These are phyloP conservation scores for Phytophthora capsici DNA, from an alignment of 352 stramenopile species.

Conservation along the genomic window DNA sequence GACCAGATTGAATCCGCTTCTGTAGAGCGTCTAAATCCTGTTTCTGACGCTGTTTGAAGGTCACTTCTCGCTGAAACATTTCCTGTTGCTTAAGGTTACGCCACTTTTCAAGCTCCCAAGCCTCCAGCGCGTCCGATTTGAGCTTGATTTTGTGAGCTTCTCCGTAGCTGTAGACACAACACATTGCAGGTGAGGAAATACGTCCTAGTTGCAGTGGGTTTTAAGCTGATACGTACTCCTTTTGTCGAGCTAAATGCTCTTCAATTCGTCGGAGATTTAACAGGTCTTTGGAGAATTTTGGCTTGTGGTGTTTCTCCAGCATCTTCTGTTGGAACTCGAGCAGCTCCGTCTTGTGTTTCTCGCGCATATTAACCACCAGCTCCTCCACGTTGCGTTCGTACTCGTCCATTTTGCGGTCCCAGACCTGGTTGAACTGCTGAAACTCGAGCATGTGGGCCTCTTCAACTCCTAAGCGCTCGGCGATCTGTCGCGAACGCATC, in stretches of 20 bases:
- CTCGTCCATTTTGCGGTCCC: slow-evolving; percentile 96
- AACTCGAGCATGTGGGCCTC: slow-evolving; percentile 99
- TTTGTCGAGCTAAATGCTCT: slow-evolving; percentile 91
- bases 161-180: slow-evolving; percentile 64
- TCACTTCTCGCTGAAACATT: slow-evolving; percentile 94
- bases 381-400: slow-evolving; percentile 94
- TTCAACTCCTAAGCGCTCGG: slow-evolving; percentile 94
- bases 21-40: slow-evolving; percentile 94
- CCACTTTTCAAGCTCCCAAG: slow-evolving; percentile 96
- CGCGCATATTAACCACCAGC: slow-evolving; percentile 92
- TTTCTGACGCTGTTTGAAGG: slow-evolving; percentile 94
- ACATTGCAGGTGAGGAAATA: background rate
- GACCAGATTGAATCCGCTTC: slow-evolving; percentile 94
- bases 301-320: slow-evolving; percentile 90
- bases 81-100: slow-evolving; percentile 95
- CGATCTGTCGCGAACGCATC: slow-evolving; percentile 96
- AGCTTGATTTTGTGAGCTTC: slow-evolving; percentile 98
- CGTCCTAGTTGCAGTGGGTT: background rate
- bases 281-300: slow-evolving; percentile 95
- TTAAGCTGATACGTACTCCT: slow-evolving; percentile 61
- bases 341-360: slow-evolving; percentile 88
- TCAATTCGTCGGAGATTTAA: slow-evolving; percentile 94
- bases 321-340: slow-evolving; percentile 94
- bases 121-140: slow-evolving; percentile 94
- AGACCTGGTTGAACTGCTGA: slow-evolving; percentile 97